Evolutionary conservation across 208 protist genomes (phyloP).

Genomic region (Wallacemonas rigidus): DNA sequence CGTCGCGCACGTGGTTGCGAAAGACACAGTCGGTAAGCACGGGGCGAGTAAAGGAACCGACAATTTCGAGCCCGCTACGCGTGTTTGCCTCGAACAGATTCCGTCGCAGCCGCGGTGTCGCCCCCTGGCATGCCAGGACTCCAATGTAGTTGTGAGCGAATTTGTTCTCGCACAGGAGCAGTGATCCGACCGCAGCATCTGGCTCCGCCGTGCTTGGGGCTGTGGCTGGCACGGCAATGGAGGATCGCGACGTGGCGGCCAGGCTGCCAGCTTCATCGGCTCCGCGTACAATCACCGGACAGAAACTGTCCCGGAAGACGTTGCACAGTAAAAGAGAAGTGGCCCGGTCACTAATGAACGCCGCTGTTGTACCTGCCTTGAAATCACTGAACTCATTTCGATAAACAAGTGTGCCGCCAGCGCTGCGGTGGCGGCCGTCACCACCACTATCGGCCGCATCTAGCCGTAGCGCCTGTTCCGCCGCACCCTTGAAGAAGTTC

Average conservation of each 20-base stretch:
- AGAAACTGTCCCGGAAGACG: constrained; percentile 59
- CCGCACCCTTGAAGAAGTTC: constrained; percentile 58
- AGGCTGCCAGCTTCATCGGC: constrained; percentile 16
- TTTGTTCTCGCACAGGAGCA: constrained; percentile 49
- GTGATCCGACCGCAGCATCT: not conserved
- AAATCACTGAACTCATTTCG: constrained; percentile 67
- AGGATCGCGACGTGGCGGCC: constrained; percentile 11
- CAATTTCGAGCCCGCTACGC: constrained; percentile 69
- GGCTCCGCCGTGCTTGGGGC: not conserved
- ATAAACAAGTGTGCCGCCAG: constrained; percentile 34
- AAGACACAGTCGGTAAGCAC: constrained; percentile 67
- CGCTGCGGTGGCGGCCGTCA: constrained; percentile 19
- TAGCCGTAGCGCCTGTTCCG: constrained; percentile 41
- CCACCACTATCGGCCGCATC: constrained; percentile 4
- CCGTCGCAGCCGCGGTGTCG: constrained; percentile 44
- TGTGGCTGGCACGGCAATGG: not conserved
- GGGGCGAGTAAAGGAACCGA: constrained; percentile 49
- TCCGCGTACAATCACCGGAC: constrained; percentile 54
- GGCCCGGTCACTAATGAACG: constrained; percentile 42
- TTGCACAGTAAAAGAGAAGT: constrained; percentile 45
- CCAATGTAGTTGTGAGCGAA: constrained; percentile 83
- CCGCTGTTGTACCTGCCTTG: constrained; percentile 34
- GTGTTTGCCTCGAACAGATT: constrained; percentile 80
- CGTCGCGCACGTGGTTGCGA: constrained; percentile 28
- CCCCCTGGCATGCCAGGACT: constrained; percentile 61